phyloP scores from a whole-genome alignment of 352 stramenopile species.

The Saprolegnia parasitica region DNA sequence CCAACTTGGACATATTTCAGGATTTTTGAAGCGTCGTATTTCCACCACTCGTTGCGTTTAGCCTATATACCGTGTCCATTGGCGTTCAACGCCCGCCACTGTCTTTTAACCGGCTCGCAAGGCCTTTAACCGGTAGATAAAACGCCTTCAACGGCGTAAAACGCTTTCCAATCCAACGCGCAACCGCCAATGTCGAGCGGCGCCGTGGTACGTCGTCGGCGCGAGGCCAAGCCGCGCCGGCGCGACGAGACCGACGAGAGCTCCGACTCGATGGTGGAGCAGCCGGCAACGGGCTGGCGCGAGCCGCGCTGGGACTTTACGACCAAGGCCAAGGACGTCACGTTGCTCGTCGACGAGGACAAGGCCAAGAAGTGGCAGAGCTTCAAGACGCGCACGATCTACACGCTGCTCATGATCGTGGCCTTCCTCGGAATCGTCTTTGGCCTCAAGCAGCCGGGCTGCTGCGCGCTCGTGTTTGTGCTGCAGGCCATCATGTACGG shows the following conservation, averaged over 20 bases:
- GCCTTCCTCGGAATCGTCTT: slow-evolving; percentile 33
- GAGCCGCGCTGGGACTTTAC: slow-evolving; percentile 22
- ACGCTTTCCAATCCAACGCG: too few relatives aligned
- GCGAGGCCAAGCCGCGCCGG: background rate
- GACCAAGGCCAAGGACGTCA: slow-evolving; percentile 22
- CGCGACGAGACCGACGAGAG: background rate
- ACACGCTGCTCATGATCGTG: slow-evolving; percentile 36
- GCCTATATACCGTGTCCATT: too few relatives aligned
- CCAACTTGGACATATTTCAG: too few relatives aligned
- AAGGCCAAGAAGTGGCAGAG: slow-evolving; percentile 28
- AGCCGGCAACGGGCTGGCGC: background rate
- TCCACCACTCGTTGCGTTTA: too few relatives aligned
- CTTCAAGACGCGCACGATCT: slow-evolving; percentile 30
- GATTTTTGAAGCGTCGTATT: too few relatives aligned
- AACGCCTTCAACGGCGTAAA: too few relatives aligned
- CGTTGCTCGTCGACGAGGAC: slow-evolving; percentile 30
- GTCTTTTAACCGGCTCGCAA: too few relatives aligned
- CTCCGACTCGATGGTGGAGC: background rate
- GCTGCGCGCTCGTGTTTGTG: slow-evolving; percentile 34
- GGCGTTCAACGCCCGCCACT: too few relatives aligned
- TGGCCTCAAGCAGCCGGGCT: slow-evolving; percentile 31
- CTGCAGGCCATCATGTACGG: slow-evolving; percentile 37
- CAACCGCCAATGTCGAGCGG: background rate
- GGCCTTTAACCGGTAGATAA: too few relatives aligned
- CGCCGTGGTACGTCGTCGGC: too few relatives aligned